Evolutionary conservation across 345 rosid species (phyloP), one percentile per base, ranked within the genome.

Genomic region (Triadica sebifera): DNA sequence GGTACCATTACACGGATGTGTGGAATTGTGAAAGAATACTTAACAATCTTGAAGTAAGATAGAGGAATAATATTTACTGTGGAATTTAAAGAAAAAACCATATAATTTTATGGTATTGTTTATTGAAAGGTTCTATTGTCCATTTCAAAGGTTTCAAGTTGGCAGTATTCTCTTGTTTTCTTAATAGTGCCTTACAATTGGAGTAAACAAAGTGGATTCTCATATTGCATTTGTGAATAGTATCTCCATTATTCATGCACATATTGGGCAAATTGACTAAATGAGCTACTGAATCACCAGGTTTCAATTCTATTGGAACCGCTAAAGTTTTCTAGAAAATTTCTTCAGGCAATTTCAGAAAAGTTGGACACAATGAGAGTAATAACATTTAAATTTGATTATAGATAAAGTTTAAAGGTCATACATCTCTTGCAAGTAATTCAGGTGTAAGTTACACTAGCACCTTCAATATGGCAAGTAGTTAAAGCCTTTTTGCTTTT

Each of bases 151-250:
- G 58, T 53, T 53, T n/a, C 58, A 2, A 4, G n/a, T n/a, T n/a
- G n/a, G n/a, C n/a, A 53, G 58, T 53, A 16, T 8, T 20, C 22
- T 6, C 19, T 53, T n/a, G 19, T 53, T 53, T 5, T 2, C 20
- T n/a, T 17, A 53, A 53, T 16, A 16, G 98, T 94, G 98, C 81
- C 89, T 6, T 41, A 91, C n/a, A 68, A 94, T 97, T 79, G 98
- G 98, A 77, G 64, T 29, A 59, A 12, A 59, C 9, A 4, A 5
- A 59, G 11, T 24, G 1, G 15, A 8, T 24, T 59, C 2, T 59
- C 64, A 12, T 59, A 5, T 59, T 22, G 64, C 39, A 59, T 59
- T 24, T 25, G 34, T 29, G 64, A 59, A 41, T 41, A 3, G 19
- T 12, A 29, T 59, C 64, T 59, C 34, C 64, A 24, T 59, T 59